Base-by-base conservation (phyloP, 805 yeast species). In the Saccharomyces kudriavzevii region DNA sequence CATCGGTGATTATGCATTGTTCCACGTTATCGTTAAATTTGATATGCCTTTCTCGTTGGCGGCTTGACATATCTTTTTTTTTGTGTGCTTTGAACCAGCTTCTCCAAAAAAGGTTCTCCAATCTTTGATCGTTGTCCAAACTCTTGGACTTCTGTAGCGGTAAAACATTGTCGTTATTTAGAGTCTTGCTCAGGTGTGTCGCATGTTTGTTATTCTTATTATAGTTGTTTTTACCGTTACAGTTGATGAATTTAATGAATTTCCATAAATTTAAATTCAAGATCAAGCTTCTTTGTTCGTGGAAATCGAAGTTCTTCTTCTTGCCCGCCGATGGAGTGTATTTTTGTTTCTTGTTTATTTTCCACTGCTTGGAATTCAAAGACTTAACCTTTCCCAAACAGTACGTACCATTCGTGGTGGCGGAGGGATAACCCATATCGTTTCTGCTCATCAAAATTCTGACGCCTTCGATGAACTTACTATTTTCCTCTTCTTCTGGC, bases 71-170 rank as follows among this genome's bases (percentile, higher is more conserved):
- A 52, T 50, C 54, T 50, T 17, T 54, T 49, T 29, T 24, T 31
- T 51, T 25, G 47, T 17, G 43, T 17, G 90, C 83, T 70, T 91
- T 91, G 11, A 91, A 88, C 97, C 97, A 91, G 4, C 96, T 91
- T 67, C 97, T 78, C 97, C 97, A 91, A 51, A 89, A 80, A 1
- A 97, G 96, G 64, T 86, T 86, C 64, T 86, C 94, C 49, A 86
- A 73, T 52, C 94, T 70, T 8, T 84, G 90, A 60, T 79, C 80
- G 74, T 81, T 81, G 47, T 95, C 91, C 57, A 87, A 87, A 62
- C 85, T 88, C 58, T 54, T 54, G 45, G 53, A 53, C 25, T 55
- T 53, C 54, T 52, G 25, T 13, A 40, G 24, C 24, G 11, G 14
- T 27, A 5, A 20, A 25, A n/a, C 20, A 11, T 27, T 14, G 17